phyloP scores from a whole-genome alignment of 2,329 filamentous ascomycete species.

The Sporothrix inflata region DNA sequence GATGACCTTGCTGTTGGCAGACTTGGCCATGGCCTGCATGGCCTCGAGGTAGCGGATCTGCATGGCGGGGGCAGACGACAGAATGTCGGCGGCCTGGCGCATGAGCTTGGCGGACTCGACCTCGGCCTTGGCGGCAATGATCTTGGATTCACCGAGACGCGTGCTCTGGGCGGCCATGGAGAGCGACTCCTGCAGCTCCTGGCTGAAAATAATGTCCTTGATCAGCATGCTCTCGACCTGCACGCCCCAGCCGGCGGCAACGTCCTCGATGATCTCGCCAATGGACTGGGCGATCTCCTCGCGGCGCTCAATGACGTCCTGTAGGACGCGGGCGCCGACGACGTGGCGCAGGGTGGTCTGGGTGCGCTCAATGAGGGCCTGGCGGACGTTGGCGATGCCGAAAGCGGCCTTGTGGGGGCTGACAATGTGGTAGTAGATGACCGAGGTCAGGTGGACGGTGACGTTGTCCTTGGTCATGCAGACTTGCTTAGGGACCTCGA shows the following conservation, averaged over 20 bases:
- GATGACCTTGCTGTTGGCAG: conserved; percentile 84
- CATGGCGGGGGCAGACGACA: conserved; percentile 92
- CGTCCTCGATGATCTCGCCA: conserved; percentile 95
- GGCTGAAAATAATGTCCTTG: conserved; percentile 98
- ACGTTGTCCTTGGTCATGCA: conserved; percentile 99
- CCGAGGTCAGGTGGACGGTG: conserved; percentile 86
- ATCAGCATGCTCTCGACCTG: conserved; percentile 98
- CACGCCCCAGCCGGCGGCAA: conserved; percentile 91
- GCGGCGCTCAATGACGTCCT: conserved; percentile 97
- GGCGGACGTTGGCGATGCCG: conserved; percentile 90
- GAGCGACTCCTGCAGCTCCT: conserved; percentile 91
- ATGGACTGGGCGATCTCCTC: conserved; percentile 97
- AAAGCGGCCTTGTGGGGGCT: conserved; percentile 96
- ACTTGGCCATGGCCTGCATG: conserved; percentile 98
- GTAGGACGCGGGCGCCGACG: conserved; percentile 89
- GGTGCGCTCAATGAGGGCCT: conserved; percentile 96
- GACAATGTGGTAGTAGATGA: conserved; percentile 98
- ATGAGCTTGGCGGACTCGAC: conserved; percentile 95
- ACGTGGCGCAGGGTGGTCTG: conserved; percentile 95
- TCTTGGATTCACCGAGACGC: conserved; percentile 97
- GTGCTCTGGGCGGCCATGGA: conserved; percentile 99
- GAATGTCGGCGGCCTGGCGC: conserved; percentile 90
- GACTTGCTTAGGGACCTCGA: conserved; percentile 92
- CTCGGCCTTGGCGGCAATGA: conserved; percentile 95
- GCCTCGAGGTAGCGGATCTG: conserved; percentile 97